Evolutionary conservation across 192 early-diverging fungal genomes (phyloP), one percentile per base, ranked within the genome.

Genomic region (Linnemannia exigua): DNA sequence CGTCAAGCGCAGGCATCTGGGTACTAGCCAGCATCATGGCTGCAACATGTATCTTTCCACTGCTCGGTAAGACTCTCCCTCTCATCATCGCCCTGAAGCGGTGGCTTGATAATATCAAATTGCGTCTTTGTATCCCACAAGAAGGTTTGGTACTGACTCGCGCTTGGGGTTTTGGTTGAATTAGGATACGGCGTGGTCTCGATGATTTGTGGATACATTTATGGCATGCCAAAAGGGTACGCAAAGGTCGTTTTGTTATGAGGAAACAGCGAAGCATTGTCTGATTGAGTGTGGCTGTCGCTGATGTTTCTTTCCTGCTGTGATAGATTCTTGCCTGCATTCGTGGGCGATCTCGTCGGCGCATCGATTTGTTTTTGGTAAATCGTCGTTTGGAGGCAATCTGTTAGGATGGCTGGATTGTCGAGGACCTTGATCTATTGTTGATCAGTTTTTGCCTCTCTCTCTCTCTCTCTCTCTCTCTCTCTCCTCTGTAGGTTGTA

Each of bases 11-110:
- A 6, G 82, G 82, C 2, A 79, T 84, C 20, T 11, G 25, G 0
- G 68, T 84, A 5, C 25, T 84, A 16, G 76, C 58, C 1, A 33
- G 41, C 41, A 74, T 84, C 41, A 75, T 84, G 73, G 47, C 28
- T 44, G 82, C 82, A 17, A 84, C 82, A 35, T 84, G 82, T 48
- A 84, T 84, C 73, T 84, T 84, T 47, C 82, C 82, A 17, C 71
- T 84, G 36, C 75, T 84, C 54, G 82, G 82, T 84, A 79, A 9
- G n/a, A 9, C 11, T 48, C 31, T 58, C 11, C 36, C 4, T 74
- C 4, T 61, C 31, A 38, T 1, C 46, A 17, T 25, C 25, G 14
- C 31, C 11, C 5, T 19, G n/a, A 31, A 35, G 44, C 14, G 14
- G 51, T 37, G 37, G 16, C 54, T 38, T 35, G 3, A n/a, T 33